Base-by-base conservation (phyloP, 2,329 filamentous ascomycete species). In the Phoma sp. region DNA sequence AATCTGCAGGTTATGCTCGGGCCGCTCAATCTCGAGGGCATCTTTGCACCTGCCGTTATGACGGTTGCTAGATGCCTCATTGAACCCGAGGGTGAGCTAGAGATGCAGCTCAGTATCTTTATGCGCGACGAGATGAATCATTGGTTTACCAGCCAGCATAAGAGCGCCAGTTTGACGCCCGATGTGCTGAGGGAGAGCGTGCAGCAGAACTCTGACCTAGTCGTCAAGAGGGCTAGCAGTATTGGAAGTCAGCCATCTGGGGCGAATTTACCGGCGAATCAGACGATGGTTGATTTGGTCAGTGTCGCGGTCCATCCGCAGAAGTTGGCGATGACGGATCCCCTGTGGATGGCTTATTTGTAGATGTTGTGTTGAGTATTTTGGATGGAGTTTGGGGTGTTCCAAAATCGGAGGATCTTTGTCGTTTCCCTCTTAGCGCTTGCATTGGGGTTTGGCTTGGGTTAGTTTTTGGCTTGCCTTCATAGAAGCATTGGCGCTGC, bases 111-210 rank as follows among this genome's bases (percentile, higher is more conserved):
- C 42, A 91, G 89, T 51, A 85, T 99, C 54, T 98, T 98, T 74
- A 95, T 99, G 59, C 87, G 95, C 6, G 95, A 99, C 69, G 95
- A 99, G 77, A 96, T 99, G 84, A 93, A 93, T 62, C 96, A 93
- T 78, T 99, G 95, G 95, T 93, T 93, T 65, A 96, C 90, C 2
- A 89, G 87, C 61, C 84, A 87, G 59, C 91, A 96, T 71, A 86
- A 92, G 37, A 64, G 69, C n/a, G 50, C 20, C 9, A 57, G 62
- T 33, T 64, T 73, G 5, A 80, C 83, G 34, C 87, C 91, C 54
- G 85, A 82, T 26, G 87, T 91, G 71, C 80, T 96, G 42, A 82
- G 91, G 18, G 91, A 95, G 53, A 85, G 88, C 59, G 93, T 96
- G 28, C 88, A 92, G 76, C 81, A 84, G 47, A 99, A 99, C 75